Evolutionary conservation across 2,329 filamentous ascomycete genomes (phyloP).

Genomic region (Paecilomyces niveus): DNA sequence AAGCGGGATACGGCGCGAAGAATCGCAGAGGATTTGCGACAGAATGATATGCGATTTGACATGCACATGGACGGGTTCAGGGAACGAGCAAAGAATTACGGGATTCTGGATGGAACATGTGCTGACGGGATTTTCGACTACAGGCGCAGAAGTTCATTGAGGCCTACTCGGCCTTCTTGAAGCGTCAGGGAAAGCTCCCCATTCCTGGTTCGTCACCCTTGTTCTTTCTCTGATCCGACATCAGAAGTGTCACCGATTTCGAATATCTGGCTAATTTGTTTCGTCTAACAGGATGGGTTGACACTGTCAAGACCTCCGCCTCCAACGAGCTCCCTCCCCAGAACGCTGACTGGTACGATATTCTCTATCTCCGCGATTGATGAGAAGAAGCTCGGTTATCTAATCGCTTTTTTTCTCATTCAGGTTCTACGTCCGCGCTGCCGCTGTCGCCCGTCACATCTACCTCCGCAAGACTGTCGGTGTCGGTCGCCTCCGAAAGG

Average conservation of each 20-base stretch:
- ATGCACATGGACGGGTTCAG: neutral
- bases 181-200: conserved; percentile 64
- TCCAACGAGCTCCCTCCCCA: conserved; percentile 97
- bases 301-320: conserved; percentile 97
- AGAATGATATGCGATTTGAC: neutral
- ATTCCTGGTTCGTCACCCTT: conserved; percentile 54
- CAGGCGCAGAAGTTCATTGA: conserved; percentile 63
- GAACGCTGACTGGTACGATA: conserved; percentile 92
- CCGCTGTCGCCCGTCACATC: conserved; percentile 93
- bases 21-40: neutral
- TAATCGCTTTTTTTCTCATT: conserved; percentile 2
- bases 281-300: conserved; percentile 72
- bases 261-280: neutral
- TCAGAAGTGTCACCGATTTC: neutral
- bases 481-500: conserved; percentile 94
- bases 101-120: conserved; percentile 11
- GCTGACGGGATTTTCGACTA: conserved; percentile 15
- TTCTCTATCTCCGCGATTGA: no score
- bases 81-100: neutral
- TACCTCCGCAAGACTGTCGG: conserved; percentile 99
- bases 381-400: neutral
- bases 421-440: conserved; percentile 75
- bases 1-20: neutral
- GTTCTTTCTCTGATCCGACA: neutral
- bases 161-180: conserved; percentile 62